Evolutionary conservation across 768 basidiomycete species (phyloP).

Genomic region (Suillus alpinus): DNA sequence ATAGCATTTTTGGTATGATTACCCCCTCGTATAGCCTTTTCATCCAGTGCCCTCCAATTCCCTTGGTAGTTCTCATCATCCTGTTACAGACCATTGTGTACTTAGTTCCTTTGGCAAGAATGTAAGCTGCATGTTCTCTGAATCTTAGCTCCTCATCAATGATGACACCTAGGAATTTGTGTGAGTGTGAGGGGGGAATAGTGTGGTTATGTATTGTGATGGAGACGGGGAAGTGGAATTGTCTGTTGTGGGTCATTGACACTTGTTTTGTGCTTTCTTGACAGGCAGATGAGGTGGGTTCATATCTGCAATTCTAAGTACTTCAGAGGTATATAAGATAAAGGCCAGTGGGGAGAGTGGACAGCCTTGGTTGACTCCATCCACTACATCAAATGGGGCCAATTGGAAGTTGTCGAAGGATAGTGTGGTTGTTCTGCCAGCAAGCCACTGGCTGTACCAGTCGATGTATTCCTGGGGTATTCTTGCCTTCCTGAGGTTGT

Average conservation of each 20-base stretch:
- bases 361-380: too few species aligned
- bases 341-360: too few species aligned
- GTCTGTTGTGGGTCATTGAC: not conserved
- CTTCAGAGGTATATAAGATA: too few species aligned
- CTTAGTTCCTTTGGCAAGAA: not conserved
- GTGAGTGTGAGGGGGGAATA: slow-evolving; percentile 15
- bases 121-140: slow-evolving; percentile 14
- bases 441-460: too few species aligned
- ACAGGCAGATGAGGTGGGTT: slow-evolving; percentile 1
- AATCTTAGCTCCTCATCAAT: slow-evolving; percentile 30
- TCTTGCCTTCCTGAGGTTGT: slow-evolving; percentile 10
- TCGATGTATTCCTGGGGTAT: slow-evolving; percentile 12
- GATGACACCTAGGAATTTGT: slow-evolving; percentile 30
- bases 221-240: not conserved
- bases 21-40: slow-evolving; percentile 23
- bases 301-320: too few species aligned
- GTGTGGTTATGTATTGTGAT: slow-evolving; percentile 8
- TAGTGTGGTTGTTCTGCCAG: too few species aligned
- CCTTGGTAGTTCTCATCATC: slow-evolving; percentile 7
- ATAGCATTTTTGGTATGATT: slow-evolving; percentile 29
- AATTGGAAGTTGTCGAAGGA: too few species aligned
- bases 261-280: slow-evolving; percentile 3
- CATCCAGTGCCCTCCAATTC: slow-evolving; percentile 13
- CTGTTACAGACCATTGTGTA: not conserved
- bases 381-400: too few species aligned